Evolutionary conservation across 2,329 filamentous ascomycete genomes (phyloP).

Genomic region (Apiospora kogelbergensis): DNA sequence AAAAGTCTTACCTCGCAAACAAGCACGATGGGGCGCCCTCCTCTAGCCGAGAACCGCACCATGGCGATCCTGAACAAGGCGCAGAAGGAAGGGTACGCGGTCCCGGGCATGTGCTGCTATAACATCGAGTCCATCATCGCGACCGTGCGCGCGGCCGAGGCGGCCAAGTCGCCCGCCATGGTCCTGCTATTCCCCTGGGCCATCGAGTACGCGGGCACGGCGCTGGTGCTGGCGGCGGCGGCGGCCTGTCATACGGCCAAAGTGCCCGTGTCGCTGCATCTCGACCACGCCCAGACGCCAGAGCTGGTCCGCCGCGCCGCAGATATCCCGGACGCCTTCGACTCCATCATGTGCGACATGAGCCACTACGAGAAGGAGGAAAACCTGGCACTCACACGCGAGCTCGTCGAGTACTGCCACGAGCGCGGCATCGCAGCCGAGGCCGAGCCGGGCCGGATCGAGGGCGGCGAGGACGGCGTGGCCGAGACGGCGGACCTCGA

Average conservation of each 20-base stretch:
- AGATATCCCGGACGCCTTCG: conserved; percentile 59
- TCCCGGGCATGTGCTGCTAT: conserved; percentile 63
- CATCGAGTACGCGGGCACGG: conserved; percentile 60
- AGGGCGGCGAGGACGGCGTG: conserved; percentile 66
- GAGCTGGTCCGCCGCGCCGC: conserved; percentile 62
- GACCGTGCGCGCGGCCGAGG: conserved; percentile 67
- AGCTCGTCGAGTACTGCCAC: conserved; percentile 64
- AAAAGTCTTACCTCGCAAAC: not conserved
- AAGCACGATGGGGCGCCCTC: conserved; percentile 33
- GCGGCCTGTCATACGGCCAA: conserved; percentile 54
- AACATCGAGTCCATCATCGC: conserved; percentile 71
- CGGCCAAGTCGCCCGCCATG: conserved; percentile 65
- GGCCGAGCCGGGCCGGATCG: conserved; percentile 70
- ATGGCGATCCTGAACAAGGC: conserved; percentile 59
- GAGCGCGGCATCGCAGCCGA: conserved; percentile 67
- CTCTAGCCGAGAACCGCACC: conserved; percentile 48
- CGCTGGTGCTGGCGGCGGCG: conserved; percentile 56
- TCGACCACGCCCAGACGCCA: conserved; percentile 66
- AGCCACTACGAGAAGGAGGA: conserved; percentile 70
- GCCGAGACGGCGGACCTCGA: conserved; percentile 47
- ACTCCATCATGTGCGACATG: conserved; percentile 78
- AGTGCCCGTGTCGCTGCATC: conserved; percentile 63
- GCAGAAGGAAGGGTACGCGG: conserved; percentile 54
- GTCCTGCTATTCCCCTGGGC: conserved; percentile 77
- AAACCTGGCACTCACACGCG: conserved; percentile 63